Evolutionary conservation across 257 asterid species (phyloP).

Genomic region (Solanum chilense): DNA sequence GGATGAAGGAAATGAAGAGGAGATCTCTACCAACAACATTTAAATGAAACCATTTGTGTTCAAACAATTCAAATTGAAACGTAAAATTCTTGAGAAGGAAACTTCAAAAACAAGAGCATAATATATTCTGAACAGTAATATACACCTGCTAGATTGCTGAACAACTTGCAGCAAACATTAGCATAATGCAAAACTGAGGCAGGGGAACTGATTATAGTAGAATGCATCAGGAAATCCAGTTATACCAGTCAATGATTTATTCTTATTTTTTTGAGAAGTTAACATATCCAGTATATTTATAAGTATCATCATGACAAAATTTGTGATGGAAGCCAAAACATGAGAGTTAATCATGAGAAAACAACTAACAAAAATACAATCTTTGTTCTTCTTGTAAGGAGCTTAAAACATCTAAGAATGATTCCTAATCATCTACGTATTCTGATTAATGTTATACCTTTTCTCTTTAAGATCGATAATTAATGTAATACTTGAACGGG

Average conservation of each 20-base stretch:
- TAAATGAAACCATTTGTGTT: not conserved
- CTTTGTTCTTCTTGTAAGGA: not conserved
- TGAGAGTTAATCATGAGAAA: not conserved
- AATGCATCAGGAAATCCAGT: not conserved
- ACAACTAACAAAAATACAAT: not conserved
- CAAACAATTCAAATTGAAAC: not conserved
- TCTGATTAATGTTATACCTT: not conserved
- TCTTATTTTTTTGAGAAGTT: not conserved
- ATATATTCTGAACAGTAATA: not conserved
- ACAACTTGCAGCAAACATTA: not conserved
- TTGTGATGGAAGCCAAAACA: not conserved
- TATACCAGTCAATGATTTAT: not conserved
- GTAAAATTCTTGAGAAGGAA: not conserved
- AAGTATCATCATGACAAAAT: not conserved
- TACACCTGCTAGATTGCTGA: not conserved
- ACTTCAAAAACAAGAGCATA: not conserved
- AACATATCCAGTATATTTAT: not conserved
- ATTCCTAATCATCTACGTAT: not conserved
- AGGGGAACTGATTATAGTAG: not conserved
- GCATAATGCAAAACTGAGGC: not conserved
- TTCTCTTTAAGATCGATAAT: not conserved
- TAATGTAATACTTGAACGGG: not conserved
- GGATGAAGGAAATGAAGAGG: not conserved
- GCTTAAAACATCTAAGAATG: not conserved
- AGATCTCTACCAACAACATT: not conserved